Base-by-base conservation (phyloP, 768 basidiomycete genomes). In the Kwoniella botswanensis region DNA sequence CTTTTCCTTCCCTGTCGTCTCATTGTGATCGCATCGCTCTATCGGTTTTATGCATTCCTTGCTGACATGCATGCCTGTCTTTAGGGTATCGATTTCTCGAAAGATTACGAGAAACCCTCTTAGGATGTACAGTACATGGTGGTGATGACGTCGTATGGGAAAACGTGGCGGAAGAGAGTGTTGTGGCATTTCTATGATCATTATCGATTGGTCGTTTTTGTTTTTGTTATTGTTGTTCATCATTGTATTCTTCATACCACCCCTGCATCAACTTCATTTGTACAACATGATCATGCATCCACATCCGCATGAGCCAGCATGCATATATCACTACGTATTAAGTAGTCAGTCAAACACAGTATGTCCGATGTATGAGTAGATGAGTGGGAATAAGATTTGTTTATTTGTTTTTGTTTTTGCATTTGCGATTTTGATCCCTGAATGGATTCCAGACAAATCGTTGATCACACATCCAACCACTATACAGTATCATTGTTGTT, bases 41-140 rank as follows among this genome's bases (percentile, higher is more conserved):
- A n/a, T 22, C n/a, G 18, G 29, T 41, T 15, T 10, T n/a, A 55
- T 63, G 29, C n/a, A 43, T 63, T 29, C 53, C 42, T 56, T 29
- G 21, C 35, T 56, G 17, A 35, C 57, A 59, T 59, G 26, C 57
- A 57, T 56, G 12, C 22, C 24, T 57, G 10, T 70, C 26, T 26
- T 22, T 62, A 75, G 74, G 74, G 74, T 61, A 75, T 75, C 64
- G 74, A 75, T 60, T 75, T 75, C 43, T 67, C 71, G n/a, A 70
- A 71, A 63, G 74, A 75, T 58, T 75, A 75, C 67, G 74, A 73
- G 54, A 50, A 56, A 22, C 71, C 71, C 22, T 52, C 65, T 10
- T 71, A 54, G 43, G 11, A 43, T 61, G 41, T 26, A 1, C n/a
- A 21, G 24, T 26, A 13, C 13, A 13, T 41, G 21, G 15, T 15